Evolutionary conservation across 2,329 filamentous ascomycete species (phyloP), one percentile per base, ranked within the genome.

Genomic region (Mycocentrospora acerina): DNA sequence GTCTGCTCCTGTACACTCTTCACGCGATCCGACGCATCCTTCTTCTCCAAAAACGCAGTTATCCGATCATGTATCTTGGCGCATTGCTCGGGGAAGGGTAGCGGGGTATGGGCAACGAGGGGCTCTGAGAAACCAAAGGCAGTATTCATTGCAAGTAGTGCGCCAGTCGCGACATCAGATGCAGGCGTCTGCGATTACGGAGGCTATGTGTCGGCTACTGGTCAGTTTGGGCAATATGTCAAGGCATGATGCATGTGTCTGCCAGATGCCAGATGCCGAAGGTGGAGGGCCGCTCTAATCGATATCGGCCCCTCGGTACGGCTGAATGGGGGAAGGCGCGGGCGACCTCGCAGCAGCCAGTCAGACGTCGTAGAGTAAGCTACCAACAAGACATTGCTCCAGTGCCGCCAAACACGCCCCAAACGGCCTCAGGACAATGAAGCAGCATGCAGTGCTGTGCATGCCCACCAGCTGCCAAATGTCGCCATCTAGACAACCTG

Each of bases 1-100:
- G 87, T 86, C 72, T 93, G 90, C 40, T 72, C 69, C 70, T 96
- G 90, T 18, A 90, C 81, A 38, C 74, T 74, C 53, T 71, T 73
- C 41, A 90, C 69, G 29, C 79, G 67, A 37, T 79, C 71, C 14
- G 78, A 76, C 3, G 75, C 71, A 42, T 80, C 72, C 22, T 79
- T 67, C 48, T 82, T 75, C 31, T 72, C 72, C 37, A 94, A 73
- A 59, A 95, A 90, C 16, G 75, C 72, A 32, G 79, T 71, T 43
- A 94, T 72, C 64, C 79, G 79, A 46, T 68, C 67, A 53, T 81
- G 76, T 46, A 87, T 72, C 51, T 74, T 69, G 25, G 66, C 66
- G 63, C 72, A 75, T 44, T 74, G 57, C 42, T 68, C 60, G 14
- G 66, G 55, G 42, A 75, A 62, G 64, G 67, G 69, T 72, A 81